A percentile compares a stretch with the other conserved stretches of the same genome.
These are phyloP conservation scores for Sugiyamaella grinbergsii DNA, from an alignment of 1,139 yeast genomes.

Conservation along the genomic window DNA sequence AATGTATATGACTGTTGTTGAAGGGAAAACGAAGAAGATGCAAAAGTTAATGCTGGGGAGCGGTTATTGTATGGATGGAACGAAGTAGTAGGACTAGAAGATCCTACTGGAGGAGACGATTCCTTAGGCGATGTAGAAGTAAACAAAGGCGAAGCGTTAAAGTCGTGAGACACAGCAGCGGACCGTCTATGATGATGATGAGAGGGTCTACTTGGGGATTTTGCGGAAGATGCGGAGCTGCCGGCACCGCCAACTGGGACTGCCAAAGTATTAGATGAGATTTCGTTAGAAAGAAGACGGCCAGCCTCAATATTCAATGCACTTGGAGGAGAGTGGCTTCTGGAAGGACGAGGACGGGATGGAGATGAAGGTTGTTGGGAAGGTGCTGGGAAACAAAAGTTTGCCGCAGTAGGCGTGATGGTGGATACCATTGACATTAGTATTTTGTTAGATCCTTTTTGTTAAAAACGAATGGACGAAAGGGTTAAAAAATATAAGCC, in stretches of 20 bases:
- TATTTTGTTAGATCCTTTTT: not conserved
- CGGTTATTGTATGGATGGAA: slow-evolving; percentile 22
- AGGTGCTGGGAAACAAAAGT: slow-evolving; percentile 20
- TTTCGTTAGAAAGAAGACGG: not conserved
- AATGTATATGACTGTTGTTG: slow-evolving; percentile 24
- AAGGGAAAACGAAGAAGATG: slow-evolving; percentile 28
- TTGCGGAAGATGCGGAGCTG: slow-evolving; percentile 7
- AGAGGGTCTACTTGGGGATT: slow-evolving; percentile 20
- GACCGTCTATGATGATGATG: slow-evolving; percentile 42
- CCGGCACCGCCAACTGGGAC: slow-evolving; percentile 1
- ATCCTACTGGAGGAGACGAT: slow-evolving; percentile 5
- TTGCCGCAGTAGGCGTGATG: slow-evolving; percentile 18
- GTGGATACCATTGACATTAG: slow-evolving; percentile 24
- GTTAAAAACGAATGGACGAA: slow-evolving; percentile 17
- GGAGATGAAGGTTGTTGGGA: slow-evolving; percentile 1
- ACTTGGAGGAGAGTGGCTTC: slow-evolving; percentile 12
- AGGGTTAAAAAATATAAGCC: not conserved
- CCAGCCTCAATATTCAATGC: slow-evolving; percentile 15
- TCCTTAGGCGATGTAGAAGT: slow-evolving; percentile 4
- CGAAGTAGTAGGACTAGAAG: not conserved
- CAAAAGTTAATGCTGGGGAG: slow-evolving; percentile 31
- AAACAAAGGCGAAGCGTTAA: slow-evolving; percentile 18
- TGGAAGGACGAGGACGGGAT: slow-evolving; percentile 14
- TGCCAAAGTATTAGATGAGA: not conserved
- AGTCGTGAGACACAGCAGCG: slow-evolving; percentile 41